Percentiles rank a stretch among this genome's conserved stretches.
Evolutionary conservation across 164 flowering plant species (phyloP).

Genomic region (Chimonanthus praecox): DNA sequence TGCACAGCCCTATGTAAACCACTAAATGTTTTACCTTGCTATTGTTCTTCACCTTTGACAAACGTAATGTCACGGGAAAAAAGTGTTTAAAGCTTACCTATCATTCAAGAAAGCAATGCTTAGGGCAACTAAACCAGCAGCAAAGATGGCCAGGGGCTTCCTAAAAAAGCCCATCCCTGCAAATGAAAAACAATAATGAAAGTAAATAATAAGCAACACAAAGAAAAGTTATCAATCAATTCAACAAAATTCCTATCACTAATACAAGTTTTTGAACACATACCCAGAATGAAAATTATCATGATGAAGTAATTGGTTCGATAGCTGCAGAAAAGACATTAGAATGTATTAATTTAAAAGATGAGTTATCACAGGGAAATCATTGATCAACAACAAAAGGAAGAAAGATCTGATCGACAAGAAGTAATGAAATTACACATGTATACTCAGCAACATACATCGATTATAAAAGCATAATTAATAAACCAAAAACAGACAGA

Average conservation of each 20-base stretch:
- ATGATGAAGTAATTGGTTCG: constrained; percentile 82
- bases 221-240: background rate
- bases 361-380: too few relatives aligned
- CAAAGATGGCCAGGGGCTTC: constrained; percentile 76
- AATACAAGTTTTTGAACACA: constrained; percentile 2
- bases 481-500: too few relatives aligned
- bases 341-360: too few relatives aligned
- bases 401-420: too few relatives aligned
- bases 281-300: constrained; percentile 74
- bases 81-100: constrained; percentile 39
- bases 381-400: too few relatives aligned
- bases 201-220: background rate
- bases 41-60: too few relatives aligned
- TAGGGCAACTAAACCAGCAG: constrained; percentile 73
- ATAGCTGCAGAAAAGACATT: constrained; percentile 51
- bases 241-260: background rate
- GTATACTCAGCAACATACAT: too few relatives aligned
- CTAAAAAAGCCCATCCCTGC: constrained; percentile 81
- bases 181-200: background rate
- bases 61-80: too few relatives aligned
- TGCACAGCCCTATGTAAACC: too few relatives aligned
- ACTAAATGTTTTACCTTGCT: too few relatives aligned
- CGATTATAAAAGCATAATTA: too few relatives aligned
- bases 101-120: constrained; percentile 83
- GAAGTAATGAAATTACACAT: too few relatives aligned